These are phyloP conservation scores for Scedosporium minutisporum DNA, from an alignment of 2,329 filamentous ascomycete species.

Conservation along the genomic window DNA sequence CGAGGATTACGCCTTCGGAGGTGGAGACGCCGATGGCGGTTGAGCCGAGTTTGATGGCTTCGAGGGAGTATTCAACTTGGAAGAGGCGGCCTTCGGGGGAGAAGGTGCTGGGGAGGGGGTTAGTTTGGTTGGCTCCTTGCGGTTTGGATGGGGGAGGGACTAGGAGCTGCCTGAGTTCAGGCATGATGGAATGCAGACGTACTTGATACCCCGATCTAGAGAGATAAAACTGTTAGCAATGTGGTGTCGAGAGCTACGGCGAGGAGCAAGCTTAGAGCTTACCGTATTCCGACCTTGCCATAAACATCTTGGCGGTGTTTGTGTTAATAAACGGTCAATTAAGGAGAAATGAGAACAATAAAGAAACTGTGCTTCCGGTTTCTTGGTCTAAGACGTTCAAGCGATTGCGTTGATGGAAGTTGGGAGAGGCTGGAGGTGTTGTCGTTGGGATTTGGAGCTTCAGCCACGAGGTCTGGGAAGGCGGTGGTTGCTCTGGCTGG, in stretches of 20 bases:
- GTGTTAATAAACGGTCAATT: neutral
- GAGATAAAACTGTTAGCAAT: neutral
- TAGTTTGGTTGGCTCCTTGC: slow-evolving; percentile 5
- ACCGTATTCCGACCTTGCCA: slow-evolving; percentile 99
- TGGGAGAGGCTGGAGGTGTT: slow-evolving; percentile 1
- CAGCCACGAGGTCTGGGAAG: slow-evolving; percentile 11
- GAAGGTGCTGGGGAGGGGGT: slow-evolving; percentile 63
- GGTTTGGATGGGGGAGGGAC: neutral
- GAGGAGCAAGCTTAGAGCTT: slow-evolving; percentile 27
- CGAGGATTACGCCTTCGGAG: slow-evolving; percentile 87
- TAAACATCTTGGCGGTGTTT: slow-evolving; percentile 75
- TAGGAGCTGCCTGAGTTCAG: neutral
- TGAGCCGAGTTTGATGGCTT: slow-evolving; percentile 98
- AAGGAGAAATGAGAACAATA: neutral
- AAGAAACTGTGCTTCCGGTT: neutral
- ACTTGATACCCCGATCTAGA: slow-evolving; percentile 98
- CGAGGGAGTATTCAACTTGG: slow-evolving; percentile 99
- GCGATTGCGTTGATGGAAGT: neutral
- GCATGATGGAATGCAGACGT: slow-evolving; percentile 26
- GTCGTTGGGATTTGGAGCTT: slow-evolving; percentile 11
- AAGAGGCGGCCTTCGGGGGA: slow-evolving; percentile 98
- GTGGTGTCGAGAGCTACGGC: neutral
- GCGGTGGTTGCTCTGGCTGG: slow-evolving; percentile 2
- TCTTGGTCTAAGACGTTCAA: neutral
- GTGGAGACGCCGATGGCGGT: slow-evolving; percentile 98